Percentiles rank a stretch among this genome's conserved stretches.
Conservation (phyloP, 192 early-diverging fungal species). For the Pilobolus umbonatus region DNA sequence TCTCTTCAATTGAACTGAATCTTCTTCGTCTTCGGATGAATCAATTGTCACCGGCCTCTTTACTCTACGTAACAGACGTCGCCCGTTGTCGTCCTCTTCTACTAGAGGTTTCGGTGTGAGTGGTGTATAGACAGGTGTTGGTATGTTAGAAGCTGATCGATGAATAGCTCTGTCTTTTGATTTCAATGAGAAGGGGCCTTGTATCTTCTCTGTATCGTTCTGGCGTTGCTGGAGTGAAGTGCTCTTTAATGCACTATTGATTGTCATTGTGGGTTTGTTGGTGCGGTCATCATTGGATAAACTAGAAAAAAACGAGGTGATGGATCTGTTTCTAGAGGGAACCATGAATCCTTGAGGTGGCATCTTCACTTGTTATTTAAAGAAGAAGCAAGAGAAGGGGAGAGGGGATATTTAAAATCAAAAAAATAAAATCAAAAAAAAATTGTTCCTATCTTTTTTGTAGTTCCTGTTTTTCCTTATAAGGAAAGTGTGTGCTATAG, state of each 20-base stretch:
- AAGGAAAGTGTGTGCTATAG: too few species aligned
- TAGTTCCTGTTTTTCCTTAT: too few species aligned
- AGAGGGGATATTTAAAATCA: neutral
- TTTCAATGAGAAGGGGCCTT: neutral
- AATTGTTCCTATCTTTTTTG: too few species aligned
- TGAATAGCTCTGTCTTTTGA: neutral
- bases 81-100: neutral
- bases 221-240: neutral
- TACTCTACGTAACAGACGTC: neutral
- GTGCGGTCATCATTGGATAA: too few species aligned
- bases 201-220: neutral
- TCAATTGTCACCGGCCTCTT: too few species aligned
- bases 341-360: too few species aligned
- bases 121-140: neutral
- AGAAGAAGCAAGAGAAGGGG: neutral
- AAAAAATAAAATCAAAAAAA: neutral
- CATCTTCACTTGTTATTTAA: neutral
- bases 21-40: too few species aligned
- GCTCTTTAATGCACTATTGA: constrained; percentile 4
- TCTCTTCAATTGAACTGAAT: too few species aligned
- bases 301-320: too few species aligned
- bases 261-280: neutral
- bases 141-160: neutral
- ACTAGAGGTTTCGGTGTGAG: neutral
- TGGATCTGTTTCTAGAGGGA: too few species aligned